Conservation (phyloP, 768 basidiomycete genomes). For the Rhodotorula taiwanensis region DNA sequence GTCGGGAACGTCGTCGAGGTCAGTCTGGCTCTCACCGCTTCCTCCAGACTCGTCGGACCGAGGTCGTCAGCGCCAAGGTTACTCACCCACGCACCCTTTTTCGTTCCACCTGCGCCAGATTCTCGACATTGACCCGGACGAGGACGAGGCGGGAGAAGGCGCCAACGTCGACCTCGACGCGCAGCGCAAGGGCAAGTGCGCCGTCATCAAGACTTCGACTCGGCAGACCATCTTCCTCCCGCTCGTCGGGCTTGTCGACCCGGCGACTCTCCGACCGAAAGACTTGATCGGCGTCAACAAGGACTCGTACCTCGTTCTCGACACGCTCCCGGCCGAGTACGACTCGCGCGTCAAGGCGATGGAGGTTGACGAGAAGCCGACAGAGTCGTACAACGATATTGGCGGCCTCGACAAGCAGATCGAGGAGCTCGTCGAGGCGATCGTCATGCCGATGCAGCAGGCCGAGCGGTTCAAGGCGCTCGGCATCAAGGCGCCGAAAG, state of each 20-base stretch:
- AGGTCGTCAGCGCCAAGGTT: too few relatives aligned
- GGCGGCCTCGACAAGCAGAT: conserved; percentile 99
- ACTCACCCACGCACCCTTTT: too few relatives aligned
- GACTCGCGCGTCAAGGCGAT: conserved; percentile 98
- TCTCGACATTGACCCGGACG: conserved; percentile 78
- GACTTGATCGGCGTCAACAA: conserved; percentile 99
- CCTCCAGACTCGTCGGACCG: too few relatives aligned
- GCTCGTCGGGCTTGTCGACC: conserved; percentile 91
- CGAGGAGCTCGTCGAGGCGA: conserved; percentile 94
- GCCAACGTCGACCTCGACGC: conserved; percentile 92
- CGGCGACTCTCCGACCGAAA: conserved; percentile 77
- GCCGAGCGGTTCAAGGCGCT: conserved; percentile 96
- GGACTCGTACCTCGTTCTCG: conserved; percentile 93
- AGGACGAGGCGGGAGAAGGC: conserved; percentile 56
- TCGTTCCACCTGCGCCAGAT: conserved; percentile 55
- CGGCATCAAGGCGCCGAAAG: conserved; percentile 97
- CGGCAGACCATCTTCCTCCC: conserved; percentile 96
- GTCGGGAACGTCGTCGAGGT: conserved; percentile 98
- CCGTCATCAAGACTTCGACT: conserved; percentile 97
- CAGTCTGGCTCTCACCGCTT: not conserved
- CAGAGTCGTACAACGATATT: conserved; percentile 93
- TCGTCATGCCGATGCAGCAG: conserved; percentile 97
- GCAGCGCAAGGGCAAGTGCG: conserved; percentile 95
- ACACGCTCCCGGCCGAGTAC: conserved; percentile 91
- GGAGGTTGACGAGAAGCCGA: conserved; percentile 98